Evolutionary conservation across 2,329 filamentous ascomycete genomes (phyloP), one percentile per base, ranked within the genome.

Genomic region (Trichoderma atroviride): DNA sequence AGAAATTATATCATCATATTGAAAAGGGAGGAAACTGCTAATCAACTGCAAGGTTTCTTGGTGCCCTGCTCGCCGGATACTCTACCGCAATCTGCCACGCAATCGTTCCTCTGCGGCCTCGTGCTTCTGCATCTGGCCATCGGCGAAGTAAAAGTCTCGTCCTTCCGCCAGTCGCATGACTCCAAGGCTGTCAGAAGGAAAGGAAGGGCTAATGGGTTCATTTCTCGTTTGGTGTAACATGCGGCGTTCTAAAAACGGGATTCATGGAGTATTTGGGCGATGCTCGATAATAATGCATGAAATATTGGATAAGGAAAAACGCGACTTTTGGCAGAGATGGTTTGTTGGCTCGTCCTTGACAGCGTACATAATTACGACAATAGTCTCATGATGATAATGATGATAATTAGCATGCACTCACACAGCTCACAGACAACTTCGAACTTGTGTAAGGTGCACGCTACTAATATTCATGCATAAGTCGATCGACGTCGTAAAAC

Each of bases 41-140:
- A 56, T 16, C 16, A 13, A 5, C 19, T 55, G 5, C 4, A 13
- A 64, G 61, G 10, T 64, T 64, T 24, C 33, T 64, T 27, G 61
- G 61, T 31, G 61, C 61, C 24, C 19, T 64, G 24, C 61, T 64
- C 50, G 61, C 61, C 6, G 61, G 61, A 40, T 64, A 64, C 11
- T 64, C 61, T 19, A 56, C 61, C 19, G 61, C 61, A 14, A 24
- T 64, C n/a, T 64, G 61, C 61, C 50, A 55, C 11, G 50, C 61
- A 5, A 14, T 64, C 19, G 31, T 29, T 4, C 47, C 61, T 56
- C 50, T 24, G 2, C 24, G 19, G 22, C 29, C 50, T 14, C 61
- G 19, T 29, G 29, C 33, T 56, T 35, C 35, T 31, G 14, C 50
- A 43, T 40, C 50, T 33, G 52, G 55, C 55, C n/a, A 13, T 14